phyloP scores from a whole-genome alignment of 2,329 filamentous ascomycete genomes.

The Penicillium sp. region DNA sequence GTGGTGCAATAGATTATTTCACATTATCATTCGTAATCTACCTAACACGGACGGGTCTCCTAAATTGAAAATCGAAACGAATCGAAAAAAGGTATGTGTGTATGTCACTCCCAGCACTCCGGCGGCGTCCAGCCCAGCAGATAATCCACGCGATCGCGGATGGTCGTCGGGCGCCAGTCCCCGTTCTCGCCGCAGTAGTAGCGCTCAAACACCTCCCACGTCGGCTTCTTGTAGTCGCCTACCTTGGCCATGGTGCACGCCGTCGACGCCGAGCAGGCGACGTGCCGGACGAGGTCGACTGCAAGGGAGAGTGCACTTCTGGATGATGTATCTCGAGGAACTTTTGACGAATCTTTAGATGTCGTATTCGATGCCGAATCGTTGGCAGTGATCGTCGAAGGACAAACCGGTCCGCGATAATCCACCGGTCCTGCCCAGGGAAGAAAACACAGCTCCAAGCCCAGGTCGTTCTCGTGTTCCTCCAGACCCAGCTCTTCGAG shows the following conservation, averaged over 20 bases:
- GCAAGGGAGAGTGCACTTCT: background rate
- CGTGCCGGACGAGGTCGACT: background rate
- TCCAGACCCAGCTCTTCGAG: background rate
- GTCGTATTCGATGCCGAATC: too few relatives aligned
- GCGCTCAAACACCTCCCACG: slow-evolving; percentile 4
- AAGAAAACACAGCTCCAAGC: background rate
- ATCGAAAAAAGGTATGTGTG: background rate
- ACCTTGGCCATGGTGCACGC: background rate
- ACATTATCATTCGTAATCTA: too few relatives aligned
- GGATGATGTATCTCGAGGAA: background rate
- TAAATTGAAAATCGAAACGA: background rate
- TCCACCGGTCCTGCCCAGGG: background rate
- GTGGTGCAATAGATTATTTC: background rate
- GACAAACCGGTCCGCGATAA: background rate
- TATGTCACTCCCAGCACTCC: background rate
- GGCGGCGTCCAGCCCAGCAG: slow-evolving; percentile 9
- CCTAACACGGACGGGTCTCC: too few relatives aligned
- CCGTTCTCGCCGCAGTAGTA: slow-evolving; percentile 6
- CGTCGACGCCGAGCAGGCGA: slow-evolving; percentile 9
- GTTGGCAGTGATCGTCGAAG: too few relatives aligned
- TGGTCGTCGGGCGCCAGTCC: background rate
- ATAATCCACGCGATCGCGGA: slow-evolving; percentile 3
- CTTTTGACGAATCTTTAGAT: too few relatives aligned
- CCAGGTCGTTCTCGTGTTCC: background rate
- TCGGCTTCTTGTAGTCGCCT: background rate